Base-by-base conservation (phyloP, 805 yeast species). In the Candida orba region DNA sequence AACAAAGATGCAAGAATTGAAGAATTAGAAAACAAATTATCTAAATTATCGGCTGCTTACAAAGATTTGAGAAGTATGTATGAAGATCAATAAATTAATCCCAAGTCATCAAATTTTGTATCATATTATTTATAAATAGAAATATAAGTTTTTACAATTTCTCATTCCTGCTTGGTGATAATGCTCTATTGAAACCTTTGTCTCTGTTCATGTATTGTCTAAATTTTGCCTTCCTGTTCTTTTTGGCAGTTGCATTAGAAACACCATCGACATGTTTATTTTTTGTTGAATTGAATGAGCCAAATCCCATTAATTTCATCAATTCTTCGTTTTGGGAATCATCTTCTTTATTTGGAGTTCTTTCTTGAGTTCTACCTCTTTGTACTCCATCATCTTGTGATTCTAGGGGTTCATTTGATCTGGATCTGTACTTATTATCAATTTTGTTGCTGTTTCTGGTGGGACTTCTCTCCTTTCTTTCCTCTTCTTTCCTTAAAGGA, bases 171-270 rank as follows among this genome's bases (percentile, higher is more conserved):
- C 68, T 60, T 2, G 81, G 81, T 3, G 81, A 76, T 33, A 76
- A 56, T 1, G 77, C 71, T 42, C 82, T 60, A 51, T 76, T 77
- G 57, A 75, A 76, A 4, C 81, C 81, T 49, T 72, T 74, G 13
- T 59, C 67, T 44, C 81, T 62, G 54, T 77, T 78, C 78, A 76
- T 76, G 49, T 78, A 78, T 57, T 78, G 83, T 52, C 84, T 65
- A 53, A 75, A 78, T 24, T 69, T 69, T 0, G 75, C 62, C 42
- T 66, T 66, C 42, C 61, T 63, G 30, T 66, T 62, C 44, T 63
- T 63, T 45, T 63, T 62, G 3, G 60, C 63, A 0, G 66, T 64
- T 1, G 78, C 79, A 24, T 56, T 60, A 17, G 72, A 73, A 42
- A 72, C 59, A 2, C 78, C 79, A 32, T 59, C 59, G 6, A 78